Evolutionary conservation across 345 rosid species (phyloP), one percentile per base, ranked within the genome.

Genomic region (Clausena lansium): DNA sequence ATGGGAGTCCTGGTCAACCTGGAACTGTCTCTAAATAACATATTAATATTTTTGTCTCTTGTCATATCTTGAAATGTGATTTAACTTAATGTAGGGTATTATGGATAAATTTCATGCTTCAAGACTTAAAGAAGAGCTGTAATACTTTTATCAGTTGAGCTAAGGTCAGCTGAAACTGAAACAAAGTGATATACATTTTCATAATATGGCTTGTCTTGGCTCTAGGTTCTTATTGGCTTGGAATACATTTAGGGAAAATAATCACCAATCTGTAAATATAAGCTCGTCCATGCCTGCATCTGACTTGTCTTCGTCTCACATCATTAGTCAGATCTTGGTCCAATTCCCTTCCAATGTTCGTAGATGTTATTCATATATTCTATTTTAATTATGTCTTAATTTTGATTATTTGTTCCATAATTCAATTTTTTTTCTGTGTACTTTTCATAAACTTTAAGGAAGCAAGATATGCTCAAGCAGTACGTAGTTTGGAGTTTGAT

Each of bases 401-500:
- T 41, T 22, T 35, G 45, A 45, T 45, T 45, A 45, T 45, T 45
- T 3, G n/a, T 67, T 32, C 41, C 39, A 64, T 19, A 47, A 25
- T 71, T 50, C 38, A 14, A 25, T 55, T 54, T 57, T 28, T 32
- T 61, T 19, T 30, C 50, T 24, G 55, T 9, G 41, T 41, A 30
- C 45, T 35, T 15, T 57, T 39, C 79, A 61, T 78, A 69, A 52
- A 22, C 66, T 71, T 63, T 57, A 81, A 93, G 98, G 97, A 87
- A 84, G 94, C 87, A 85, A 91, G 94, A 80, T 95, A 84, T 87
- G 77, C 84, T 32, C 89, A 81, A 80, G 91, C 95, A 70, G 94
- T 93, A 60, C 82, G 59, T 84, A 79, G 70, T 75, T 84, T 92
- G 85, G 98, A 95, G 87, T 93, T 95, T 63, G 95, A 95, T 82